Conservation (phyloP, 768 basidiomycete genomes). For the Suillus fuscotomentosus region DNA sequence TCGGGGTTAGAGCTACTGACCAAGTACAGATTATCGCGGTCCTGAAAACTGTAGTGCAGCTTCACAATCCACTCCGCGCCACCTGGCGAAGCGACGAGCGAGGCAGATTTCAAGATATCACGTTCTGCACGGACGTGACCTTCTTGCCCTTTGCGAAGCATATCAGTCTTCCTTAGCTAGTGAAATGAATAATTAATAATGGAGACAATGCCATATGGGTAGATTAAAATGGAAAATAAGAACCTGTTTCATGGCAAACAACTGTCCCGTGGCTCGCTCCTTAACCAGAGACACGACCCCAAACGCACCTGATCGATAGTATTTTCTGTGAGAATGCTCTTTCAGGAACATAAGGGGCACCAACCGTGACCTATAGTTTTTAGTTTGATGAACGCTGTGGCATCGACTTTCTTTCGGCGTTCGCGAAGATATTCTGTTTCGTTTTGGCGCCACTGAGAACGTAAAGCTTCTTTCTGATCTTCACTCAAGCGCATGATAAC, state of each 20-base stretch:
- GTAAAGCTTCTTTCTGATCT: slow-evolving; percentile 65
- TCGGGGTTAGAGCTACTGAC: slow-evolving; percentile 51
- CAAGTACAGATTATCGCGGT: slow-evolving; percentile 92
- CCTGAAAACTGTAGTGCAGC: slow-evolving; percentile 92
- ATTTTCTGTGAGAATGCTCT: slow-evolving; percentile 20
- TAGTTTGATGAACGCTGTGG: slow-evolving; percentile 81
- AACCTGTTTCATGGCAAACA: slow-evolving; percentile 98
- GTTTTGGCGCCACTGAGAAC: slow-evolving; percentile 78
- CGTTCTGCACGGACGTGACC: slow-evolving; percentile 96
- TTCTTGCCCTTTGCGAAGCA: slow-evolving; percentile 96
- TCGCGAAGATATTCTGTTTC: slow-evolving; percentile 91
- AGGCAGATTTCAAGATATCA: slow-evolving; percentile 89
- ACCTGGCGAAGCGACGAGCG: slow-evolving; percentile 69
- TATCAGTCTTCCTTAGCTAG: slow-evolving; percentile 84
- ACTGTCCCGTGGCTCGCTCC: slow-evolving; percentile 72
- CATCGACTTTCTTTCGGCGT: slow-evolving; percentile 76
- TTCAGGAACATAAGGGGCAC: slow-evolving; percentile 27
- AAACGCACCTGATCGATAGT: slow-evolving; percentile 71
- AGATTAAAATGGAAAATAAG: slow-evolving; percentile 24
- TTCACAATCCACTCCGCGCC: slow-evolving; percentile 93
- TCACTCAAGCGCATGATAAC: slow-evolving; percentile 66
- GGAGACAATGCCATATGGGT: slow-evolving; percentile 15
- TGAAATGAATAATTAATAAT: slow-evolving; percentile 24
- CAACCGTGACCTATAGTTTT: slow-evolving; percentile 94
- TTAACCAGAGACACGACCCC: slow-evolving; percentile 92